Base-by-base conservation (phyloP, 2,329 filamentous ascomycete species). In the Aspergillus brunneoviolaceus region DNA sequence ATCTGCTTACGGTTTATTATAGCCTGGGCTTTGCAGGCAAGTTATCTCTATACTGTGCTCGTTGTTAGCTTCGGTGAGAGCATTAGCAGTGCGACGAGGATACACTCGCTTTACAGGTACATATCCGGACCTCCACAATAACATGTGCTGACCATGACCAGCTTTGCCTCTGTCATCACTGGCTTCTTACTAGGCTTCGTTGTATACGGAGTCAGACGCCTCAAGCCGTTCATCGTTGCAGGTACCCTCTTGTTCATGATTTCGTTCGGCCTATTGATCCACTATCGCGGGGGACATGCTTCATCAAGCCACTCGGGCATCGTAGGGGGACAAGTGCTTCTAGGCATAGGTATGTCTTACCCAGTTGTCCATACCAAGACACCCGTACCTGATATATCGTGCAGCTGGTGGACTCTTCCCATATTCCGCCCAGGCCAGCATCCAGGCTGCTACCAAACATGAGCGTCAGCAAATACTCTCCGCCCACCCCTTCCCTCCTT, bases 211-310 rank as follows among this genome's bases (percentile, higher is more conserved):
- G 78, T 87, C 25, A 82, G 85, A 56, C 84, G 82, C 25, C 80
- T 88, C 68, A 89, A 89, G 69, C 70, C 79, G n/a, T 87, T 89
- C 71, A 87, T 89, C 68, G 72, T 89, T 45, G 74, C 75, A 29
- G 87, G 87, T 35, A 87, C 85, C 1, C 73, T 77, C 9, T 77
- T 89, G 2, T 89, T 86, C 76, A 78, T 86, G 67, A 84, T 87
- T n/a, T 85, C 86, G 0, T 89, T 88, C 63, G 87, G 86, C 10
- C 79, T 89, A 1, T 77, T 89, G 19, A 88, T 89, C 67, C 79
- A 80, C 65, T 89, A 80, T 77, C 84, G 87, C n/a, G 86, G 86
- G 39, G 80, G 81, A 5, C 67, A 77, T 0, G 75, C 71, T 1
- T 39, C 65, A 0, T 71, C 77, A 10, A 79, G 75, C 61, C 77